Evolutionary conservation across 2,329 filamentous ascomycete species (phyloP).

Genomic region (Stenocarpella maydis): DNA sequence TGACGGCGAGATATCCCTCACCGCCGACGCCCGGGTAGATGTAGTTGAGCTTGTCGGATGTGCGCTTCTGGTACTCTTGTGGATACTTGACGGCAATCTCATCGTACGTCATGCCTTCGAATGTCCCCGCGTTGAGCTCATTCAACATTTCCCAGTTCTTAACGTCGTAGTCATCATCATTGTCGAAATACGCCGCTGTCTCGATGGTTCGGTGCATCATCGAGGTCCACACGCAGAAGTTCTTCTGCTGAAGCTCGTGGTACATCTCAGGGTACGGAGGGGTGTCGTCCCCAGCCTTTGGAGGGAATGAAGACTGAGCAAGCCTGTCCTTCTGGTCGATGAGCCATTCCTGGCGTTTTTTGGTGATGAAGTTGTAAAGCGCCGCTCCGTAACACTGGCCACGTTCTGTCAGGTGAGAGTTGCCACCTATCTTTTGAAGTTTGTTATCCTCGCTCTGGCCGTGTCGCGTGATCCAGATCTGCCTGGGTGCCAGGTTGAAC

Average conservation of each 20-base stretch:
- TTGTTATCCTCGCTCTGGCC: slow-evolving; percentile 91
- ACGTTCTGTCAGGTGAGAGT: slow-evolving; percentile 83
- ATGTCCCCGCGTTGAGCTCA: slow-evolving; percentile 90
- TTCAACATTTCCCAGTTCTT: slow-evolving; percentile 92
- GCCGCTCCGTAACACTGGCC: slow-evolving; percentile 82
- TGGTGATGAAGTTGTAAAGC: slow-evolving; percentile 83
- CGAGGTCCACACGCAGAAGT: slow-evolving; percentile 98
- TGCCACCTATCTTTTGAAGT: slow-evolving; percentile 87
- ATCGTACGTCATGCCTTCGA: slow-evolving; percentile 94
- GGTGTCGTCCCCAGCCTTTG: slow-evolving; percentile 87
- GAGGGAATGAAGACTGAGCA: slow-evolving; percentile 83
- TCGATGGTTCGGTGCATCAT: slow-evolving; percentile 90
- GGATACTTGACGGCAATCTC: slow-evolving; percentile 83
- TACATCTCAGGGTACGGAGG: slow-evolving; percentile 91
- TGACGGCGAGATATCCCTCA: slow-evolving; percentile 96
- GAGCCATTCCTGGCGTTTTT: slow-evolving; percentile 83
- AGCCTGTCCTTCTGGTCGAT: slow-evolving; percentile 81
- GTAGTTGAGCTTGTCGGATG: slow-evolving; percentile 90
- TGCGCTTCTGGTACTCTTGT: slow-evolving; percentile 82
- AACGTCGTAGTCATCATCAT: slow-evolving; percentile 72
- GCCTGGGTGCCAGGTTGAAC: slow-evolving; percentile 93
- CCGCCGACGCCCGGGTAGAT: slow-evolving; percentile 96
- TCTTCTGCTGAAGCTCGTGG: slow-evolving; percentile 77
- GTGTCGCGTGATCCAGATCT: slow-evolving; percentile 98
- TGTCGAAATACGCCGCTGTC: slow-evolving; percentile 72